These are phyloP conservation scores for Gaertneriomyces semiglobifer DNA, from an alignment of 192 early-diverging fungal species.

Conservation along the genomic window DNA sequence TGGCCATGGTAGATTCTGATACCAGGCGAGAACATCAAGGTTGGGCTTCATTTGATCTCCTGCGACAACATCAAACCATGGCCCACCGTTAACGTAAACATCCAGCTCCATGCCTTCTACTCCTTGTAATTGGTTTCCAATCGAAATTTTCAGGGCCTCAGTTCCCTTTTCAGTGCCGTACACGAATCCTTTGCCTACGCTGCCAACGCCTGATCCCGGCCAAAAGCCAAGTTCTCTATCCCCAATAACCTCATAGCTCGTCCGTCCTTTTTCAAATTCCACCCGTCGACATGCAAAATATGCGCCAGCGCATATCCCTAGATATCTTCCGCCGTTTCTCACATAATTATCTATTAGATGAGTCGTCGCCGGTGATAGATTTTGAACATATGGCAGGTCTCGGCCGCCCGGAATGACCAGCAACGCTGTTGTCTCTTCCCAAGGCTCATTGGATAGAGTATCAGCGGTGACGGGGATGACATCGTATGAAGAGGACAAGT, in stretches of 20 bases:
- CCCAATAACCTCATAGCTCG: slow-evolving; percentile 65
- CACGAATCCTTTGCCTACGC: slow-evolving; percentile 74
- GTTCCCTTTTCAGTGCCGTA: slow-evolving; percentile 80
- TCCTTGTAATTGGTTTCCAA: slow-evolving; percentile 30
- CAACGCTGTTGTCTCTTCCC: slow-evolving; percentile 81
- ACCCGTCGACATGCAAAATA: slow-evolving; percentile 73
- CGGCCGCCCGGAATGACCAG: slow-evolving; percentile 89
- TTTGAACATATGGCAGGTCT: slow-evolving; percentile 74
- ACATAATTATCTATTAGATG: slow-evolving; percentile 50
- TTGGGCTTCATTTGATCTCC: neutral
- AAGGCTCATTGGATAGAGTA: slow-evolving; percentile 72
- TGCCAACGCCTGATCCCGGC: slow-evolving; percentile 65
- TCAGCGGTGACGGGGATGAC: slow-evolving; percentile 77
- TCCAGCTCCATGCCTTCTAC: neutral
- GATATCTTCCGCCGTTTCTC: slow-evolving; percentile 70
- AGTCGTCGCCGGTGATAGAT: slow-evolving; percentile 58
- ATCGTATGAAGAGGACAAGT: slow-evolving; percentile 82
- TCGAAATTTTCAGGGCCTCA: slow-evolving; percentile 51
- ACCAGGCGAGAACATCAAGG: slow-evolving; percentile 39
- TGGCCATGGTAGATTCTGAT: slow-evolving; percentile 6
- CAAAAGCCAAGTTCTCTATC: slow-evolving; percentile 71
- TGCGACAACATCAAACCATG: slow-evolving; percentile 33
- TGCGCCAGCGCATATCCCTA: slow-evolving; percentile 90
- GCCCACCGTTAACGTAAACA: slow-evolving; percentile 51
- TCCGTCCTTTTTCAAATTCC: slow-evolving; percentile 72